A percentile compares a stretch with the other conserved stretches of the same genome.
phyloP scores from a whole-genome alignment of 257 asterid genomes.

The Salvia rosmarinus region DNA sequence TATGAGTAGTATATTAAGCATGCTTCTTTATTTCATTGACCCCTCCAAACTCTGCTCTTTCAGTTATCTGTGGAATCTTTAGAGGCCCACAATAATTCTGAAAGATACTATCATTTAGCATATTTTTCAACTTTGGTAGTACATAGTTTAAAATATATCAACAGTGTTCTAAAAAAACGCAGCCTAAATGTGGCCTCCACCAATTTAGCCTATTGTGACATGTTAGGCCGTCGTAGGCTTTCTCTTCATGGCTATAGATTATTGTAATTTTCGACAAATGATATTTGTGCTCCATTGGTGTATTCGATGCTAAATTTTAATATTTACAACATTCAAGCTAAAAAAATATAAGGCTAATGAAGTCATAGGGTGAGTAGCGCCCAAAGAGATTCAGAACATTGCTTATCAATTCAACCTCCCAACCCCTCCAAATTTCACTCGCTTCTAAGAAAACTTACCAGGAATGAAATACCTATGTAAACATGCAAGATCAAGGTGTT shows the following conservation, averaged over 20 bases:
- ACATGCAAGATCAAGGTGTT: neutral
- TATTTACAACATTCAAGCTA: neutral
- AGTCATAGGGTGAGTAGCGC: neutral
- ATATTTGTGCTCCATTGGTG: too few relatives aligned
- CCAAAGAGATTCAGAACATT: too few relatives aligned
- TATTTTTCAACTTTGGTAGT: constrained; percentile 1
- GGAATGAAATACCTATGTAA: neutral
- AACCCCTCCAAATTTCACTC: too few relatives aligned
- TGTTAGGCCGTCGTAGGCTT: neutral
- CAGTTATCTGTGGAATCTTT: neutral
- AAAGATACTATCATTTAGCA: neutral
- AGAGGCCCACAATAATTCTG: neutral
- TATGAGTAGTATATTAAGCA: constrained; percentile 17
- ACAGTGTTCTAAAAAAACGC: neutral
- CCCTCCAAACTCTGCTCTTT: neutral
- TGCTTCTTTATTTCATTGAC: neutral
- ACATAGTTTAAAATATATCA: constrained; percentile 2
- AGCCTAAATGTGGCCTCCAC: neutral
- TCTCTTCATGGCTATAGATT: too few relatives aligned
- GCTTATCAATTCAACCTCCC: too few relatives aligned
- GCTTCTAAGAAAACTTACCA: too few relatives aligned
- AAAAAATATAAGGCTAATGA: neutral
- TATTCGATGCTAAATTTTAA: neutral
- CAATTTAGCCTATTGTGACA: neutral
- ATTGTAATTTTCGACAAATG: too few relatives aligned